Conservation (phyloP, 176 grass and related monocot genomes). For the Triticum timopheevii region DNA sequence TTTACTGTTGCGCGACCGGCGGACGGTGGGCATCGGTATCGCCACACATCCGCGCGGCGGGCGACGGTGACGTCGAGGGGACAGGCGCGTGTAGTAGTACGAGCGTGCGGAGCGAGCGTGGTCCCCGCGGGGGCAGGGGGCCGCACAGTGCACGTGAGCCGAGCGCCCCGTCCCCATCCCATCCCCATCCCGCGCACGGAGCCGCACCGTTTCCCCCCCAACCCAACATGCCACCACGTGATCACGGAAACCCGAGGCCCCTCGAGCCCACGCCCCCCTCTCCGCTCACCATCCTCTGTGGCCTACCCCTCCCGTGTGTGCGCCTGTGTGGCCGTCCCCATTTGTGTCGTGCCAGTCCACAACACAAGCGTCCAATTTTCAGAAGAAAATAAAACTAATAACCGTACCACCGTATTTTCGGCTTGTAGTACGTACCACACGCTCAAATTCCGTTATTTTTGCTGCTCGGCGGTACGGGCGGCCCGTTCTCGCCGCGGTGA, state of each 20-base stretch:
- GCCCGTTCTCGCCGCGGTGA: background rate
- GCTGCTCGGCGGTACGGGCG: background rate
- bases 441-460: background rate
- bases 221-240: slow-evolving; percentile 31
- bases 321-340: background rate
- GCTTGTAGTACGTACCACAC: no score
- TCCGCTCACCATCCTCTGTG: background rate
- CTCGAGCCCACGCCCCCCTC: background rate
- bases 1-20: background rate
- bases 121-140: background rate
- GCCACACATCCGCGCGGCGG: slow-evolving; percentile 16
- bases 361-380: background rate
- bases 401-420: no score
- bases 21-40: background rate
- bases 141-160: slow-evolving; percentile 32
- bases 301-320: background rate
- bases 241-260: slow-evolving; percentile 12
- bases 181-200: slow-evolving; percentile 5
- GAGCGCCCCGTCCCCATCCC: slow-evolving; percentile 7
- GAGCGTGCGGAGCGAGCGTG: background rate
- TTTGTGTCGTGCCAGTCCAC: no score
- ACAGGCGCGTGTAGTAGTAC: background rate
- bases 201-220: background rate
- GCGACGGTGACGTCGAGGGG: background rate
- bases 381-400: no score